These are phyloP conservation scores for Colletotrichum sp. DNA, from an alignment of 2,329 filamentous ascomycete genomes.

Conservation along the genomic window DNA sequence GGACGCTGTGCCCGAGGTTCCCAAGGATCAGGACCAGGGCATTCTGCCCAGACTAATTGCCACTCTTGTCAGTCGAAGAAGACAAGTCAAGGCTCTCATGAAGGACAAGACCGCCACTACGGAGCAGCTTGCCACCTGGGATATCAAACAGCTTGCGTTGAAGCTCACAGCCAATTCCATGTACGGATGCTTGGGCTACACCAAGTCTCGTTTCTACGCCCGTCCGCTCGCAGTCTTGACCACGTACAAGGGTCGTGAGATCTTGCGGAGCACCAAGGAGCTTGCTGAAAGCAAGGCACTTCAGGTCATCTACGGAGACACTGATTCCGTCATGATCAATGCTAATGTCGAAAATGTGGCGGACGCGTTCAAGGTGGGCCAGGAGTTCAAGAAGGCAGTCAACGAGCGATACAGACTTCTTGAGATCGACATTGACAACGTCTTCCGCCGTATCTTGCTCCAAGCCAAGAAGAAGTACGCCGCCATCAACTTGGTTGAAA, in stretches of 20 bases:
- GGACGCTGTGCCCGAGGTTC: constrained; percentile 88
- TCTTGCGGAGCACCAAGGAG: constrained; percentile 93
- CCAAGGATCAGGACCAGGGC: constrained; percentile 77
- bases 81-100: constrained; percentile 96
- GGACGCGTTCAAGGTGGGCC: constrained; percentile 88
- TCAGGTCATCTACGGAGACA: constrained; percentile 98
- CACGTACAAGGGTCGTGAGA: constrained; percentile 96
- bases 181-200: constrained; percentile 98
- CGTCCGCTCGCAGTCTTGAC: constrained; percentile 93
- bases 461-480: constrained; percentile 99
- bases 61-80: constrained; percentile 85
- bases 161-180: constrained; percentile 99
- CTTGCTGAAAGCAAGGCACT: constrained; percentile 90
- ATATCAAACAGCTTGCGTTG: constrained; percentile 95
- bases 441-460: constrained; percentile 90
- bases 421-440: constrained; percentile 98
- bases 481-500: constrained; percentile 89
- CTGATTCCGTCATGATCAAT: constrained; percentile 99
- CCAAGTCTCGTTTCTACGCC: constrained; percentile 96
- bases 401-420: constrained; percentile 92
- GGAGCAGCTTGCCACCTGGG: constrained; percentile 92
- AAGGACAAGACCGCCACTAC: constrained; percentile 87
- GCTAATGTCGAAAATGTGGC: constrained; percentile 94
- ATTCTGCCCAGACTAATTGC: constrained; percentile 91
- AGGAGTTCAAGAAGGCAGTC: constrained; percentile 93